Evolutionary conservation across 208 protist species (phyloP).

Genomic region (Trypanosoma scelopori): DNA sequence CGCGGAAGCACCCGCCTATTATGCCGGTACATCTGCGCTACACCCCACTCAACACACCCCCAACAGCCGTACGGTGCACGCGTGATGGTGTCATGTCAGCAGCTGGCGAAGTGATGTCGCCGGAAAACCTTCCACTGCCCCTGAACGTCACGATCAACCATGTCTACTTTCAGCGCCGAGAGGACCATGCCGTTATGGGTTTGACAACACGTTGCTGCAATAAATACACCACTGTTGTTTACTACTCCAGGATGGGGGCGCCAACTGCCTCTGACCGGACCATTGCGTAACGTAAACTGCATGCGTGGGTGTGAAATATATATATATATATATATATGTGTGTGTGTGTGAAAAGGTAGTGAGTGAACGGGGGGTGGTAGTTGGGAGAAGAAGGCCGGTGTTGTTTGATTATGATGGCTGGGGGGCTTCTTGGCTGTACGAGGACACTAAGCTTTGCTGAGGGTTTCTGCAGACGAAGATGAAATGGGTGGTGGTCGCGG

Average conservation of each 20-base stretch:
- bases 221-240: constrained; percentile 90
- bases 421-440: too few species aligned
- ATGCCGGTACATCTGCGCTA: constrained; percentile 90
- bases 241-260: constrained; percentile 49
- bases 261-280: not conserved
- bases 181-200: constrained; percentile 86
- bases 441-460: too few species aligned
- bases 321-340: not conserved
- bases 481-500: not conserved
- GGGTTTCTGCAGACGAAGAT: not conserved
- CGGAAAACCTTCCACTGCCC: constrained; percentile 84
- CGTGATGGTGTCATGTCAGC: constrained; percentile 54
- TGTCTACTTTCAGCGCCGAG: constrained; percentile 90
- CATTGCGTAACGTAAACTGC: not conserved
- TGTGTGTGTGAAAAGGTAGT: not conserved
- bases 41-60: constrained; percentile 91
- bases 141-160: constrained; percentile 92
- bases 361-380: too few species aligned
- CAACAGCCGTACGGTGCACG: constrained; percentile 78
- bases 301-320: not conserved
- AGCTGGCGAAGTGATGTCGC: constrained; percentile 42
- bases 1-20: constrained; percentile 86
- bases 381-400: too few species aligned
- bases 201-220: constrained; percentile 88
- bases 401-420: too few species aligned